Percentiles rank a stretch among this genome's conserved stretches.
These are phyloP conservation scores for Fusarium poae DNA, from an alignment of 2,329 filamentous ascomycete species.

Conservation along the genomic window DNA sequence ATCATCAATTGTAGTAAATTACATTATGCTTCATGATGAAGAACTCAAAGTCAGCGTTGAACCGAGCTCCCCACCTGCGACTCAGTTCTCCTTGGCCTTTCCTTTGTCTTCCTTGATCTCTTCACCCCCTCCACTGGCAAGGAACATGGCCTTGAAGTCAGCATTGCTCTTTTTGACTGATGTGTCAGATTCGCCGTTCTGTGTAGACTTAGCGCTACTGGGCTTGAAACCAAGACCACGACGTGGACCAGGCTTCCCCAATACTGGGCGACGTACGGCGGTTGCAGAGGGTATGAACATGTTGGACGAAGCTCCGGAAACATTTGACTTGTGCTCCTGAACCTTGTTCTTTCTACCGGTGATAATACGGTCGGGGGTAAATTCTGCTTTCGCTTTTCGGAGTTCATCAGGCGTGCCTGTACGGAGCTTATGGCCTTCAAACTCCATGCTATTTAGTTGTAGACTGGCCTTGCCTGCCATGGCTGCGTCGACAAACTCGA, in stretches of 20 bases:
- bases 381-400: slow-evolving; percentile 63
- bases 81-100: slow-evolving; percentile 12
- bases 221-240: slow-evolving; percentile 60
- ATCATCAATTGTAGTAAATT: slow-evolving; percentile 39
- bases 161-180: slow-evolving; percentile 65
- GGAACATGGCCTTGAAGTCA: slow-evolving; percentile 69
- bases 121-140: slow-evolving; percentile 47
- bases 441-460: slow-evolving; percentile 67
- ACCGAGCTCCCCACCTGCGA: slow-evolving; percentile 12
- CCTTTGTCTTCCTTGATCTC: slow-evolving; percentile 20
- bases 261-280: slow-evolving; percentile 57
- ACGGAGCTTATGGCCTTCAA: slow-evolving; percentile 66
- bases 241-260: slow-evolving; percentile 58
- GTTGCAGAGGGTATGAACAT: slow-evolving; percentile 61
- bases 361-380: slow-evolving; percentile 48
- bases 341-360: slow-evolving; percentile 49
- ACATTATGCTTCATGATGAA: slow-evolving; percentile 38
- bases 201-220: slow-evolving; percentile 37
- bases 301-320: slow-evolving; percentile 27
- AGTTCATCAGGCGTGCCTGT: slow-evolving; percentile 69
- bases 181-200: slow-evolving; percentile 45
- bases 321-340: slow-evolving; percentile 47
- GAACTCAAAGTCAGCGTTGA: slow-evolving; percentile 18
- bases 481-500: slow-evolving; percentile 81
- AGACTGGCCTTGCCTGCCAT: slow-evolving; percentile 80